These are phyloP conservation scores for Fusarium sp. DNA, from an alignment of 2,329 filamentous ascomycete genomes.

Conservation along the genomic window DNA sequence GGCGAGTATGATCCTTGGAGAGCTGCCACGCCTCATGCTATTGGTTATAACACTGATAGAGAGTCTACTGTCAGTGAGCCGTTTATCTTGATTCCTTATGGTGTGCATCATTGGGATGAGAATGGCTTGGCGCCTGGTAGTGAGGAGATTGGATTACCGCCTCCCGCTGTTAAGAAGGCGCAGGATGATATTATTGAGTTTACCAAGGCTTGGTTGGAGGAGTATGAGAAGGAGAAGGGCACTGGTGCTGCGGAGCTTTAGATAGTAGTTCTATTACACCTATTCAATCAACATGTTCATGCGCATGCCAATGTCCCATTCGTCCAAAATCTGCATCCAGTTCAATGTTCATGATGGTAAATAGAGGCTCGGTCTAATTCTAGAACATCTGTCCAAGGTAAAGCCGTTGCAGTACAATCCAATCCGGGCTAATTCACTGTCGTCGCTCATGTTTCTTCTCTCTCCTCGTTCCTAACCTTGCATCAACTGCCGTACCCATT, in stretches of 20 bases:
- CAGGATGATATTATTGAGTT: slow-evolving; percentile 70
- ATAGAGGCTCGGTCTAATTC: too few species aligned
- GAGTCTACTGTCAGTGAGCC: slow-evolving; percentile 73
- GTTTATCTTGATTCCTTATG: slow-evolving; percentile 77
- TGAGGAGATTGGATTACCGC: slow-evolving; percentile 72
- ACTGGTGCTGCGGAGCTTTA: slow-evolving; percentile 17
- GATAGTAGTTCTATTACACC: neutral
- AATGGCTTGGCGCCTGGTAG: slow-evolving; percentile 67
- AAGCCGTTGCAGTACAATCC: too few species aligned
- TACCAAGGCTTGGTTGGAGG: slow-evolving; percentile 74
- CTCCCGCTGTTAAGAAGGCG: slow-evolving; percentile 65
- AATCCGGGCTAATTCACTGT: too few species aligned
- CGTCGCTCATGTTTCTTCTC: too few species aligned
- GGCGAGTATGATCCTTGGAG: slow-evolving; percentile 86
- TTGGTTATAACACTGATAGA: slow-evolving; percentile 64
- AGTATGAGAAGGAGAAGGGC: slow-evolving; percentile 58
- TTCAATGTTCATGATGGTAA: too few species aligned
- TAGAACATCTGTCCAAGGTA: too few species aligned
- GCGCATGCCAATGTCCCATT: too few species aligned
- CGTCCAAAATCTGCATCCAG: too few species aligned
- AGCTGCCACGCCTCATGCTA: slow-evolving; percentile 75
- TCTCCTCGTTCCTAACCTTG: too few species aligned
- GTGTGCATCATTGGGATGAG: slow-evolving; percentile 85
- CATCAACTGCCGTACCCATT: too few species aligned
- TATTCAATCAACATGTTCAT: too few species aligned